Percentiles rank a stretch among this genome's conserved stretches.
Evolutionary conservation across 75 land plant species (phyloP).

Genomic region (Cunninghamia lanceolata): DNA sequence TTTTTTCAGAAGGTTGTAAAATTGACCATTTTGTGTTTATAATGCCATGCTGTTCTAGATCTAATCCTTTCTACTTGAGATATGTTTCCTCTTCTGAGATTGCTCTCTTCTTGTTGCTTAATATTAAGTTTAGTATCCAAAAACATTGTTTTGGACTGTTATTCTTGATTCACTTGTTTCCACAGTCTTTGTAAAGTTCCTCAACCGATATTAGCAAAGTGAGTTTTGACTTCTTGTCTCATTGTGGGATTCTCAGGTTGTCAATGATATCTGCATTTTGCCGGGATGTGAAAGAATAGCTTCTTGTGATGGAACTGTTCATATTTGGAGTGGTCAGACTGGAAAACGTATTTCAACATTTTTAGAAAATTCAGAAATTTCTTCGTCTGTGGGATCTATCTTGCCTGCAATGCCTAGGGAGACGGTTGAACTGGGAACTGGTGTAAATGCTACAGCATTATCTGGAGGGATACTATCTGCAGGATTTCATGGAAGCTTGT

Average conservation of each 20-base stretch:
- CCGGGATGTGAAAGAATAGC: slow-evolving; percentile 67
- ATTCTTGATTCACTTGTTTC: background rate
- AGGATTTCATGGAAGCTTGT: slow-evolving; percentile 63
- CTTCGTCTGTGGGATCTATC: slow-evolving; percentile 24
- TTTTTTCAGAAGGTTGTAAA: background rate
- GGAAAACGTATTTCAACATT: slow-evolving; percentile 60
- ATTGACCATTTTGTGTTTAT: background rate
- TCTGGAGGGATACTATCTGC: slow-evolving; percentile 58
- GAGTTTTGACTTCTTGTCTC: slow-evolving; percentile 5
- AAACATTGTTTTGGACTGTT: background rate
- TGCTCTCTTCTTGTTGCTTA: background rate
- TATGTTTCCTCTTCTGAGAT: background rate
- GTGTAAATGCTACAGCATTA: slow-evolving; percentile 36
- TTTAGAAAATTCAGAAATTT: slow-evolving; percentile 53
- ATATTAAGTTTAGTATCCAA: background rate
- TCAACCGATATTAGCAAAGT: background rate
- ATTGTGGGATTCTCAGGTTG: slow-evolving; percentile 56
- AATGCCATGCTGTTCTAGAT: background rate
- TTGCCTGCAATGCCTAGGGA: slow-evolving; percentile 22
- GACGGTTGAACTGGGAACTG: slow-evolving; percentile 35
- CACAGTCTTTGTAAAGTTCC: background rate
- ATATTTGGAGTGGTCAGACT: slow-evolving; percentile 76
- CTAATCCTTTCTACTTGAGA: background rate
- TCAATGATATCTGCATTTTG: slow-evolving; percentile 70
- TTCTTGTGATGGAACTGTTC: slow-evolving; percentile 91